Evolutionary conservation across 177 flowering plant species (phyloP), one percentile per base, ranked within the genome.

Genomic region (Vitis hybrid): DNA sequence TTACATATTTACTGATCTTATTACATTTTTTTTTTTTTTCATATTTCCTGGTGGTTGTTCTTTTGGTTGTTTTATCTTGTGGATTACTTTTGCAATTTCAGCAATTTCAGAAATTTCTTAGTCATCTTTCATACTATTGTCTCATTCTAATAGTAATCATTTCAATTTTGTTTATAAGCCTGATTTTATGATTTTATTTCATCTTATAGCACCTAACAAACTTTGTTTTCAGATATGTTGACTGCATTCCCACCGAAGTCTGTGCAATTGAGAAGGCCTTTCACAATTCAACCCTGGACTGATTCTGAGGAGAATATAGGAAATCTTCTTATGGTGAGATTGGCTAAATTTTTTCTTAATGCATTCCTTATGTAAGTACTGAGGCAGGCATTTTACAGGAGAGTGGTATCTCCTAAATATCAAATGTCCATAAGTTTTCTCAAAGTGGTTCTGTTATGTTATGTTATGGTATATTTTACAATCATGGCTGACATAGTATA

Each of bases 321-420:
- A 31, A 88, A 85, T 75, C 95, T 94, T 82, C 84, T 94, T 12
- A 94, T 94, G 98, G 98, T 94, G 71, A 75, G 83, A 53, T 70
- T 57, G 8, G 5, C 15, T 34, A 13, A 19, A 60, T 48, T 1
- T 39, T 59, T 31, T 69, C 6, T 26, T 51, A 54, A 18, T 19
- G 20, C 13, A 5, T 49, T 49, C 31, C 34, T 26, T 26, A 55
- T 39, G 5, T 39, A 39, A 39, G 48, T 39, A 6, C 48, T 39
- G 48, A 39, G 48, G 48, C 48, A 39, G 48, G 48, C 6, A 5
- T 39, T 39, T 39, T 39, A 39, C 48, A 7, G 48, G 48, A 39
- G 48, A 39, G 48, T 26, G 29, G 29, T 26, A 26, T 26, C 29
- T 39, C 48, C 48, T 39, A 39, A 39, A 39, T 39, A 39, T 39